Evolutionary conservation across 2,329 filamentous ascomycete genomes (phyloP), one percentile per base, ranked within the genome.

Genomic region (Fusarium sp.): DNA sequence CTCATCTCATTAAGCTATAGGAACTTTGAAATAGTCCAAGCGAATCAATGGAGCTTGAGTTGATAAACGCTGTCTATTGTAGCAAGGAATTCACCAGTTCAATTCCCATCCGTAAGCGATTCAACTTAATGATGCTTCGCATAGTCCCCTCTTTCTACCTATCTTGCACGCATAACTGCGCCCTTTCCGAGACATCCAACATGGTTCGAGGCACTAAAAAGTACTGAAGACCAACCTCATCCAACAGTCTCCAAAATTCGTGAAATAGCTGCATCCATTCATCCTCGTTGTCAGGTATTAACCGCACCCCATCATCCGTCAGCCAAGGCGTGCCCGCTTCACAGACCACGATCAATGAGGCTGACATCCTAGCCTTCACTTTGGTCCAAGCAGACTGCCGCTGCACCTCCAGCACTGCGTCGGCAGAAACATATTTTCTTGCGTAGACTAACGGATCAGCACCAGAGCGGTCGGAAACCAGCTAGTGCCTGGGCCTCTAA

Each of bases 401-500:
- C 29, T 57, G 34, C 64, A 84, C 72, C 1, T 66, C 45, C 3
- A 56, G 4, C 1, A 77, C 79, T 1, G 78, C 77, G 4, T 76
- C 77, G 3, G 67, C 42, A 1, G 80, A 78, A 2, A 80, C 79
- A 59, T 82, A 82, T 35, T 76, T 57, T 10, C 68, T 66, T 0
- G 84, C 79, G 62, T 86, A 86, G 7, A 81, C 80, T n/a, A 86
- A 70, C 2, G 84, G 83, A 64, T 86, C 84, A 3, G 85, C 64
- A 2, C 82, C 83, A 2, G 84, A 86, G 9, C 85, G 81, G 71
- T 87, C 85, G 9, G 82, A 84, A 54, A 87, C 82, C 83, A 0
- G 79, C 78, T 2, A 71, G 27, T 40, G 72, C 73, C 59, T 86
- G 83, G 2, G 79, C 82, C 29, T 80, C 72, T 2, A 86, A 76